A percentile compares a stretch with the other conserved stretches of the same genome.
Evolutionary conservation across 768 basidiomycete genomes (phyloP).

Genomic region (Lentinus tigrinus): DNA sequence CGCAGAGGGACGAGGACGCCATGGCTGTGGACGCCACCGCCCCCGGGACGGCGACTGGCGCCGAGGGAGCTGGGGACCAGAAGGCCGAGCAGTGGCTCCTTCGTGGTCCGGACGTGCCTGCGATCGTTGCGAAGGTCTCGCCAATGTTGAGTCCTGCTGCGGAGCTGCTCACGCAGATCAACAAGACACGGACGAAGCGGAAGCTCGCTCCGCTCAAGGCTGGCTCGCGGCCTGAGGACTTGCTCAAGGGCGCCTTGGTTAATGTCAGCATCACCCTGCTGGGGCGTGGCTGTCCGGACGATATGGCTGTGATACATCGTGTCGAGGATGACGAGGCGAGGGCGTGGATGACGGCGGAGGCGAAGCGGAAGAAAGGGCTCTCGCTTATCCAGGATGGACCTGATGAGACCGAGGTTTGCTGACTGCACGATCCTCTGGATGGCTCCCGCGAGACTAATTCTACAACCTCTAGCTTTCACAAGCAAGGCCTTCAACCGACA

Average conservation of each 20-base stretch:
- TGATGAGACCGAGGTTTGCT: slow-evolving; percentile 32
- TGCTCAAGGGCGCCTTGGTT: slow-evolving; percentile 65
- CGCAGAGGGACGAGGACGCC: slow-evolving; percentile 50
- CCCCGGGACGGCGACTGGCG: neutral
- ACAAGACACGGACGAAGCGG: slow-evolving; percentile 58
- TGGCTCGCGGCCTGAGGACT: slow-evolving; percentile 36
- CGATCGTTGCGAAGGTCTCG: slow-evolving; percentile 44
- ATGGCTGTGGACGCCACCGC: slow-evolving; percentile 4
- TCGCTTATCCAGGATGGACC: slow-evolving; percentile 19
- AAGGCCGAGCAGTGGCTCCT: slow-evolving; percentile 64
- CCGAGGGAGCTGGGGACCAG: neutral
- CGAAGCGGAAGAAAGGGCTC: slow-evolving; percentile 23
- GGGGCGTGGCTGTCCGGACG: slow-evolving; percentile 69
- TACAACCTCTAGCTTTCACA: slow-evolving; percentile 42
- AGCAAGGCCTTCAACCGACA: slow-evolving; percentile 37
- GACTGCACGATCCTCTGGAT: neutral
- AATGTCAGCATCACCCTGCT: slow-evolving; percentile 62
- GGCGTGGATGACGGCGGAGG: slow-evolving; percentile 42
- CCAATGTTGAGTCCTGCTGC: slow-evolving; percentile 40
- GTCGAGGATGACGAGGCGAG: slow-evolving; percentile 54
- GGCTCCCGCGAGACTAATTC: neutral
- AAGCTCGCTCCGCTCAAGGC: slow-evolving; percentile 39
- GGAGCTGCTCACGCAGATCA: slow-evolving; percentile 53
- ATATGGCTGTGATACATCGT: slow-evolving; percentile 71
- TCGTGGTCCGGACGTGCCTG: slow-evolving; percentile 49